phyloP scores from a whole-genome alignment of 2,329 filamentous ascomycete species.

The Phyllosticta citrichinensis region DNA sequence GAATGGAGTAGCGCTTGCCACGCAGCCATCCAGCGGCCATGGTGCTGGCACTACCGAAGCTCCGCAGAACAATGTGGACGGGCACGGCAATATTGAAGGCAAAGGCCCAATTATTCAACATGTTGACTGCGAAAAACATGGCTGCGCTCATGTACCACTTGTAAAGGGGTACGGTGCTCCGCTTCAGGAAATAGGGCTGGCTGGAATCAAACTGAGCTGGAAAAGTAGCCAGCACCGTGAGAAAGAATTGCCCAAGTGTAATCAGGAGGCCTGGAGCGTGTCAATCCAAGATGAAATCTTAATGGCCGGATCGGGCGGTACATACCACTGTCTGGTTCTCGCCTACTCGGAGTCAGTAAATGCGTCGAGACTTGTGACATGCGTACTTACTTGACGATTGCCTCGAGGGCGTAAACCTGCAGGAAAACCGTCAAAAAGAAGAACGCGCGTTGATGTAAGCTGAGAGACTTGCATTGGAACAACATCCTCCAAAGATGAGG shows the following conservation, averaged over 20 bases:
- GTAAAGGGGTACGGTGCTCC: conserved; percentile 69
- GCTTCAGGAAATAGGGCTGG: conserved; percentile 61
- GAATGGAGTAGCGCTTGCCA: conserved; percentile 71
- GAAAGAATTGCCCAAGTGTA: conserved; percentile 41
- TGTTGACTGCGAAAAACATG: conserved; percentile 87
- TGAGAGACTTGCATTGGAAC: conserved; percentile 65
- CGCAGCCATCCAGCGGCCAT: conserved; percentile 83
- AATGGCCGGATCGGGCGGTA: not conserved
- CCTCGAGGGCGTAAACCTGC: conserved; percentile 90
- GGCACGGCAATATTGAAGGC: conserved; percentile 94
- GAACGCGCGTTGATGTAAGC: conserved; percentile 9
- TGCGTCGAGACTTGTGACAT: not conserved
- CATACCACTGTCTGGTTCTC: conserved; percentile 73
- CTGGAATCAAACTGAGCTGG: conserved; percentile 39
- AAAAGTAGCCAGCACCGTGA: conserved; percentile 53
- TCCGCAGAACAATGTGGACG: conserved; percentile 91
- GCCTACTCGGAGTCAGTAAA: conserved; percentile 39
- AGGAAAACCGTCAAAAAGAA: conserved; percentile 10
- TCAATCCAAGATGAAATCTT: not conserved
- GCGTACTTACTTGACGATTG: conserved; percentile 73
- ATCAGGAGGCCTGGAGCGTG: conserved; percentile 50
- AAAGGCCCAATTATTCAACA: conserved; percentile 96
- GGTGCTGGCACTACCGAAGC: conserved; percentile 90
- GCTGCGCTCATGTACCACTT: conserved; percentile 84
- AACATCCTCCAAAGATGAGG: conserved; percentile 92